phyloP scores from a whole-genome alignment of 192 early-diverging fungal species.

The Thamnidium elegans region DNA sequence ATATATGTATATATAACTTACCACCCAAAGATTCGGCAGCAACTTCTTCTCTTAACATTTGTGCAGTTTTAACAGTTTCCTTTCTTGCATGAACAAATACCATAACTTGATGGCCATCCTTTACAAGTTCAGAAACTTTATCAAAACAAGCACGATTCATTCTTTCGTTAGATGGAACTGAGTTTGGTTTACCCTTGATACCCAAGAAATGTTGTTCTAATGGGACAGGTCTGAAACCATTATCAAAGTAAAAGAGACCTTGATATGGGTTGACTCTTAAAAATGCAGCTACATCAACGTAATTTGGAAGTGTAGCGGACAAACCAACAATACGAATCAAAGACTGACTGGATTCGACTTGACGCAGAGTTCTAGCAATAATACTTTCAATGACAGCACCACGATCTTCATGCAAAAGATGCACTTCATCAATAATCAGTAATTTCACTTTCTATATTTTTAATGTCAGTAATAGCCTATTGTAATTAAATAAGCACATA shows the following conservation, averaged over 20 bases:
- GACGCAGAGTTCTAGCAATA: conserved; percentile 89
- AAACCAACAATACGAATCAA: conserved; percentile 97
- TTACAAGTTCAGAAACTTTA: conserved; percentile 69
- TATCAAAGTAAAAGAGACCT: conserved; percentile 97
- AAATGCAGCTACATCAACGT: conserved; percentile 92
- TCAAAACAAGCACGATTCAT: conserved; percentile 89
- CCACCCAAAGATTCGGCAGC: conserved; percentile 78
- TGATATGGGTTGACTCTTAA: conserved; percentile 88
- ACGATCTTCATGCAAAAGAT: conserved; percentile 94
- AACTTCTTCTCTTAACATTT: conserved; percentile 86
- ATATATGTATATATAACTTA: conserved; percentile 62
- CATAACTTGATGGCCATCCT: conserved; percentile 94
- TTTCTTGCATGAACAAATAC: conserved; percentile 99
- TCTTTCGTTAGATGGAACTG: conserved; percentile 53
- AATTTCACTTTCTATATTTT: conserved; percentile 78
- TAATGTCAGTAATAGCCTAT: too few relatives aligned
- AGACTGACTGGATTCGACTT: conserved; percentile 85
- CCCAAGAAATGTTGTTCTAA: conserved; percentile 96
- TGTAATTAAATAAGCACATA: too few relatives aligned
- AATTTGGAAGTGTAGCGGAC: conserved; percentile 98
- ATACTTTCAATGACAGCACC: conserved; percentile 96
- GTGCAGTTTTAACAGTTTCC: conserved; percentile 95
- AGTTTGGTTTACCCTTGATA: conserved; percentile 84
- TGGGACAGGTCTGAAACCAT: conserved; percentile 91
- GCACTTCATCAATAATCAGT: conserved; percentile 97